Base-by-base conservation (phyloP, 805 yeast species). In the Monosporozyma servazzii region DNA sequence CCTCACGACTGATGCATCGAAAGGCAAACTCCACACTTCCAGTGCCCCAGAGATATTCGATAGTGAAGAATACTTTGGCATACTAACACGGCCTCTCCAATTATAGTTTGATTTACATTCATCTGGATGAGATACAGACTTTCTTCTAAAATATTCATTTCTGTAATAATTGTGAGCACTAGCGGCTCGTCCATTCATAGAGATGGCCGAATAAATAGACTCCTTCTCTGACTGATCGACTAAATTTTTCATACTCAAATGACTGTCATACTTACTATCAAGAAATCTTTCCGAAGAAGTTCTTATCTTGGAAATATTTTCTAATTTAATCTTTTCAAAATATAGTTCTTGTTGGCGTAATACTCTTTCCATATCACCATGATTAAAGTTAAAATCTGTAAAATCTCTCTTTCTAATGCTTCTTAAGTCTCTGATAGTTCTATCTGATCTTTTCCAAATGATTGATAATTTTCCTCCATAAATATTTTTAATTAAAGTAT, bases 381-480 rank as follows among this genome's bases (percentile, higher is more conserved):
- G 56, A 18, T 50, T 46, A 51, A 52, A 58, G 49, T 17, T 47
- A 43, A 33, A 52, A 50, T 37, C 56, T 49, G 47, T 53, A 53
- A 56, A 66, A 54, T 39, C 53, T 53, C 7, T 51, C 44, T 45
- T 54, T 47, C 20, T 56, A 51, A 25, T 52, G 36, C 37, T 49
- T 30, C 31, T 23, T 29, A 30, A 45, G 44, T 53, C 52, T 47
- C 72, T 70, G 17, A 70, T 60, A 27, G 68, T 66, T 45, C 66
- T 62, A 5, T 82, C 84, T 57, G 75, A 77, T 3, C 77, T 79
- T 44, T 67, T 68, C 79, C 82, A 82, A 17, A 78, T 55, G 50
- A 73, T 71, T 7, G 67, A 66, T 49, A 72, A 51, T 31, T 70
- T 59, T 9, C 72, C 71, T 51, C 69, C 66, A 54, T 63, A 63